Percentiles rank a stretch among this genome's conserved stretches.
These are phyloP conservation scores for Arachis hypogaea DNA, from an alignment of 306 rosid genomes.

Conservation along the genomic window DNA sequence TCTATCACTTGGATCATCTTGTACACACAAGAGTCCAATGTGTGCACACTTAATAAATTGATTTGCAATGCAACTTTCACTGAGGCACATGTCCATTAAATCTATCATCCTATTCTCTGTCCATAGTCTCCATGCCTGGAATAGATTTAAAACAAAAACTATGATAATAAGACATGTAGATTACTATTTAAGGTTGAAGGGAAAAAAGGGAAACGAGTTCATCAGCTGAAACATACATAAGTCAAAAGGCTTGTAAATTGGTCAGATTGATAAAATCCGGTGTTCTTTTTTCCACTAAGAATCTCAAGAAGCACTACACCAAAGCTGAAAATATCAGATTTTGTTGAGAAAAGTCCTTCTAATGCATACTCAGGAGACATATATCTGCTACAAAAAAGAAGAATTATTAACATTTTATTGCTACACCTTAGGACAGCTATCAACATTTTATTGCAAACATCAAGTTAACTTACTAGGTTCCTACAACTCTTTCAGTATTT, in stretches of 20 bases:
- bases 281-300: constrained; percentile 51
- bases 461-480: neutral
- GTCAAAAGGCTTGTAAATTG: constrained; percentile 47
- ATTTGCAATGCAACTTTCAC: constrained; percentile 36
- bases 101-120: constrained; percentile 34
- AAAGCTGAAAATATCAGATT: constrained; percentile 53
- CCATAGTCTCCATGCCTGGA: constrained; percentile 44
- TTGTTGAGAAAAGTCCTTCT: constrained; percentile 48
- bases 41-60: constrained; percentile 42
- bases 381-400: constrained; percentile 26
- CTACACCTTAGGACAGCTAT: neutral
- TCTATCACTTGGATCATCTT: constrained; percentile 52
- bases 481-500: neutral
- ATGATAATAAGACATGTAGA: neutral
- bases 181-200: neutral
- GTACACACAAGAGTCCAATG: neutral
- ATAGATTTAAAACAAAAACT: neutral
- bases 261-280: constrained; percentile 42
- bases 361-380: constrained; percentile 48
- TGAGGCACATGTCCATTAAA: constrained; percentile 41
- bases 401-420: neutral
- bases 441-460: neutral
- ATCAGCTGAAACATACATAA: constrained; percentile 30
- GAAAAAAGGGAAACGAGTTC: neutral
- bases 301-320: constrained; percentile 59